Evolutionary conservation across 2,329 filamentous ascomycete genomes (phyloP), one percentile per base, ranked within the genome.

Genomic region (Diplodia mutila): DNA sequence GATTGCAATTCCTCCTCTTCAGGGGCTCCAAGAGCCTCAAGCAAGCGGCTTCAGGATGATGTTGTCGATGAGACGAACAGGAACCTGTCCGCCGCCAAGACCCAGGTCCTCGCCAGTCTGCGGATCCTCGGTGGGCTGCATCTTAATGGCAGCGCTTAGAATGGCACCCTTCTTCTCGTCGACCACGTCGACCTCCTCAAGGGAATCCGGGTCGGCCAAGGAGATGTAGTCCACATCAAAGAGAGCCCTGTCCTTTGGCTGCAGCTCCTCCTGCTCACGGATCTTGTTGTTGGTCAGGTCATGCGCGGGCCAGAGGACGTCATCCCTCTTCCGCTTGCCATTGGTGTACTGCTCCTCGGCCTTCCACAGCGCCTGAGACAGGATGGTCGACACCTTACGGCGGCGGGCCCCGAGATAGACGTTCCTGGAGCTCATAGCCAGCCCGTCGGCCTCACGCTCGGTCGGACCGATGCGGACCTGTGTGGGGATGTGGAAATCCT

Each of bases 191-290:
- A 97, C 74, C 80, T 98, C 94, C 69, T 91, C 86, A 81, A 99
- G 87, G 0, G 90, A 91, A 9, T 92, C 88, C 0, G 93, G 91
- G 73, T 98, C 93, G 0, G 94, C 91, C 29, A 99, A 84, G 18
- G 93, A 97, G 67, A 99, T 87, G 77, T 99, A 99, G 77, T 98
- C 94, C 9, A 97, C 85, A 76, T 97, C 91, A 69, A 93, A 95
- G 61, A 83, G 81, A 3, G 89, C 91, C 59, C 93, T 84, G 75
- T 91, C 80, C 37, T 80, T 79, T 0, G 89, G 85, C 1, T 81
- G 75, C 67, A 94, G 77, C 12, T 81, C 81, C 69, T 85, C 82
- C 78, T 97, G 93, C 75, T 87, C 85, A 18, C 83, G 79, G 39
- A 88, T 78, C 16, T 86, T 82, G 3, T 80, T 75, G 18, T 85